Base-by-base conservation (phyloP, 495 filamentous ascomycete species). In the Xylaria sp. region DNA sequence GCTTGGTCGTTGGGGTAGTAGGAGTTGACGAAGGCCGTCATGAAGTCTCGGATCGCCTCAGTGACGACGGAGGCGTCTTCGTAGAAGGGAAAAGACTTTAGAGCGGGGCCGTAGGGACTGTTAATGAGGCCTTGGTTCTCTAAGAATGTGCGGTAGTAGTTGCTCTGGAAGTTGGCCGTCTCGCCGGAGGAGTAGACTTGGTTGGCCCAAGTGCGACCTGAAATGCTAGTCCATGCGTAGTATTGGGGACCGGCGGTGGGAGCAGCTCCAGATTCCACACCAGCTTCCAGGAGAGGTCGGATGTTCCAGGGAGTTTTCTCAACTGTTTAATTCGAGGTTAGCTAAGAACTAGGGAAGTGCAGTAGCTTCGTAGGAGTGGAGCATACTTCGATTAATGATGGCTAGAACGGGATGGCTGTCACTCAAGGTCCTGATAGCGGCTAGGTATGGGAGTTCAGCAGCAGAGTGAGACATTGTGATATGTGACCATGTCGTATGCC, bases 41-140 rank as follows among this genome's bases (percentile, higher is more conserved):
- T 76, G 68, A 80, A 80, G 17, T 41, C 62, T 17, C 71, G 61
- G 52, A 81, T 74, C 41, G 70, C 69, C 67, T 61, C 65, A 17
- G 71, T 24, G 50, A 81, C 75, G 9, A 64, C 69, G 17, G 61
- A 67, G n/a, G 71, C 80, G 67, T 83, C 80, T 33, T 83, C 76
- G 53, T 74, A 77, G 72, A 80, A 83, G 9, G 80, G 81, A 61
- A 81, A 80, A 50, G 67, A 21, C 58, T 77, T 77, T 14, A 82
- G 64, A 26, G 67, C 24, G 7, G 79, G 77, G 8, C 79, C 80
- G 48, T 69, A 70, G 43, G 50, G 52, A 58, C 59, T 71, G 59
- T 82, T 71, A 33, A 81, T 71, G 6, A 83, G 68, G 21, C 80
- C 80, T 19, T 80, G 76, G 37, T 17, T 57, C 37, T 69, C 70